Evolutionary conservation across 2,329 filamentous ascomycete genomes (phyloP).

Genomic region (Aureobasidium leucospermi): DNA sequence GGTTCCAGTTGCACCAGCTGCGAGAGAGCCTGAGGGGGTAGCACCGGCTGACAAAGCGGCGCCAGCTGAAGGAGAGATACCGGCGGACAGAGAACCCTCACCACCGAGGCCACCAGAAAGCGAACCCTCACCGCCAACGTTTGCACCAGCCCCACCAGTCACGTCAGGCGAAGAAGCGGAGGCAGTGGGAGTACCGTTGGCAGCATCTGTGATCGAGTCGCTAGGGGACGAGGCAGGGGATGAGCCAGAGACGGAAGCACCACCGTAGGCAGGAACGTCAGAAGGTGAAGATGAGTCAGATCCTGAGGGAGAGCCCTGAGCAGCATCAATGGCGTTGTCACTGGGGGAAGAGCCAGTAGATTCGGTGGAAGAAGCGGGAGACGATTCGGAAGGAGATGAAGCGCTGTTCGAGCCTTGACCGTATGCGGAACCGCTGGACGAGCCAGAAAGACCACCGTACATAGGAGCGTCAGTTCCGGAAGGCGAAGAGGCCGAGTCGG

Average conservation of each 20-base stretch:
- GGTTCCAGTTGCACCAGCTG: background rate
- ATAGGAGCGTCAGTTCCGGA: background rate
- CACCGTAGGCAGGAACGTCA: background rate
- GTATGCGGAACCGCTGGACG: background rate
- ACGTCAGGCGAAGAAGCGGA: slow-evolving; percentile 31
- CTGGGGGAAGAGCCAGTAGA: background rate
- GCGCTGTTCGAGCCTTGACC: slow-evolving; percentile 2
- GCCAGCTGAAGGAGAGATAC: background rate
- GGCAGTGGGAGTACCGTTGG: slow-evolving; percentile 32
- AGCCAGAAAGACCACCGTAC: background rate
- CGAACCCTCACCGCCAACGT: background rate
- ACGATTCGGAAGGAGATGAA: slow-evolving; percentile 1
- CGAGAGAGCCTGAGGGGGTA: background rate
- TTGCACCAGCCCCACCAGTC: slow-evolving; percentile 14
- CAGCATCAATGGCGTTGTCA: background rate
- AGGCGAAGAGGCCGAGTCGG: background rate
- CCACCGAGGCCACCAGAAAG: background rate
- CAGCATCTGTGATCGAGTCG: slow-evolving; percentile 31
- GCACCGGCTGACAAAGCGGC: background rate
- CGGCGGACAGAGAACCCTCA: background rate
- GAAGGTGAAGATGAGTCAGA: too few species aligned
- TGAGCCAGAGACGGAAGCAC: background rate
- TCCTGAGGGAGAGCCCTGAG: background rate
- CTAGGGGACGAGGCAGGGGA: background rate
- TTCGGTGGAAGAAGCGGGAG: slow-evolving; percentile 5